Percentiles rank a stretch among this genome's conserved stretches.
These are phyloP conservation scores for Pythium pyrilobum DNA, from an alignment of 352 stramenopile genomes.

Conservation along the genomic window DNA sequence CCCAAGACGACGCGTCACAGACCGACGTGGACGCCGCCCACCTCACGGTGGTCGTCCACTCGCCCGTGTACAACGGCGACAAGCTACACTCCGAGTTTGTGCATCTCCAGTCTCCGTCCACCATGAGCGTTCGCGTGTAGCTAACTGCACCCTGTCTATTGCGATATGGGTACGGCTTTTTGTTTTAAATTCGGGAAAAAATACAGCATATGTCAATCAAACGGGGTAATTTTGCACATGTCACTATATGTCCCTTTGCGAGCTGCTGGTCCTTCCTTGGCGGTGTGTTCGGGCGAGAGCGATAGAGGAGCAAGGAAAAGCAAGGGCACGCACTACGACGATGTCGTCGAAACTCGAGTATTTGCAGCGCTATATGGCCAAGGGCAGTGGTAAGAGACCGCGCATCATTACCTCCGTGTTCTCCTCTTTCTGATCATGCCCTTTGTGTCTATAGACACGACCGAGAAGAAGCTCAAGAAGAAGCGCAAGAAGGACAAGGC, in stretches of 20 bases:
- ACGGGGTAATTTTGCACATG: neutral
- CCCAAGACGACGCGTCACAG: neutral
- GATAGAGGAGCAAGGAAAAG: neutral
- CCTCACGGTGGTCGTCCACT: neutral
- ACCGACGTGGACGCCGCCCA: neutral
- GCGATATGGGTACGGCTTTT: neutral
- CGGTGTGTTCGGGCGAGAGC: too few species aligned
- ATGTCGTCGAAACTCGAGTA: conserved; percentile 76
- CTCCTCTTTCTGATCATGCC: neutral
- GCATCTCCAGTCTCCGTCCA: neutral
- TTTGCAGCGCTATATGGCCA: conserved; percentile 69
- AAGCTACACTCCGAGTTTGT: neutral
- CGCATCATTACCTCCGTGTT: neutral
- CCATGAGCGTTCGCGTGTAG: neutral
- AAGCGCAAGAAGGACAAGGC: conserved; percentile 48
- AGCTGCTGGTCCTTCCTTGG: neutral
- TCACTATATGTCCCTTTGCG: neutral
- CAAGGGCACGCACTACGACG: neutral
- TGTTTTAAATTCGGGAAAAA: neutral
- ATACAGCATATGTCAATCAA: neutral
- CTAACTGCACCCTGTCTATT: neutral
- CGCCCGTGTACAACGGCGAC: neutral
- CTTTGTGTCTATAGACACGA: conserved; percentile 12
- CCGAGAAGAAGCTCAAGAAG: conserved; percentile 54
- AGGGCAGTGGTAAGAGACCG: conserved; percentile 20